Evolutionary conservation across 2,329 filamentous ascomycete species (phyloP), one percentile per base, ranked within the genome.

Genomic region (Xylariaceae sp.): DNA sequence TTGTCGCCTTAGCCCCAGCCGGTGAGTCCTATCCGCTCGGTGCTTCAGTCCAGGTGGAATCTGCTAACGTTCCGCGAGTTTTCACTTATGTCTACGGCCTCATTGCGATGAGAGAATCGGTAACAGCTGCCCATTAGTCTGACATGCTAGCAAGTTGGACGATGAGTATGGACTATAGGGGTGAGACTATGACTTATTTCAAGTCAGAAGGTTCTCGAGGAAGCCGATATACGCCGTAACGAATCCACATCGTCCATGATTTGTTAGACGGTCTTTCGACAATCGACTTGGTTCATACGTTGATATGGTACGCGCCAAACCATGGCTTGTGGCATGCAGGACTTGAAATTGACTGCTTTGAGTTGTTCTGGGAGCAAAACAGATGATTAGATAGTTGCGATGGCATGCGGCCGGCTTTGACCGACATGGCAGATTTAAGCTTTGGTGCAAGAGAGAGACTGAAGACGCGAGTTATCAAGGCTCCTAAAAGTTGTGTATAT

Each of bases 71-170:
- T 32, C 53, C 44, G 6, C 30, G 50, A 78, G 78, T 75, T 65
- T 79, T 76, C 60, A 69, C 73, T 4, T 70, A 77, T 61, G 70
- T 77, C 67, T 76, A 79, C 57, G 77, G 77, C 44, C 70, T 80
- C 50, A 68, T 76, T 50, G 73, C 71, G 54, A 72, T 79, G 62
- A 76, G 78, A 27, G 77, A 81, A 64, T 69, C 68, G 37, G 62
- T 67, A 46, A 64, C 64, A 27, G 64, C 64, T 30, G 49, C 55
- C 37, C 60, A 59, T 41, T 60, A 56, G 31, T 19, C 31, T 45
- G 34, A 7, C 34, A 26, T 47, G 30, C 26, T 34, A 9, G 39
- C 30, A 9, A 42, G 32, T 12, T 42, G 42, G 26, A 40, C 26
- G n/a, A 45, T 43, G 32, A 6, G 26, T 12, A 35, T 11, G n/a